These are phyloP conservation scores for Apocynum venetum DNA, from an alignment of 257 asterid species.

Conservation along the genomic window DNA sequence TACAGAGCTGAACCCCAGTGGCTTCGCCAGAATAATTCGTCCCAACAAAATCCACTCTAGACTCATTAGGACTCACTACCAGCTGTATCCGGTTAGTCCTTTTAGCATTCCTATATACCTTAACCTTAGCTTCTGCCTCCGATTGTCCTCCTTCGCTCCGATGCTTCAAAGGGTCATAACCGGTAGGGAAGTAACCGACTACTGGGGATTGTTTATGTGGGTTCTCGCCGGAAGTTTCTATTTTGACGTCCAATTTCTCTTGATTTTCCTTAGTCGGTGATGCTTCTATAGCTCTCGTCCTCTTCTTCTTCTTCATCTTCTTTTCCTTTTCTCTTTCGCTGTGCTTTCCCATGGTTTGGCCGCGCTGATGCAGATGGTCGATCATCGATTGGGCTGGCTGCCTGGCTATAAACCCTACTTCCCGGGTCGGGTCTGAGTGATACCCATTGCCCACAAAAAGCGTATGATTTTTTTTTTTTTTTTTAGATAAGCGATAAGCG, in stretches of 20 bases:
- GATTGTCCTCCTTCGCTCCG: conserved; percentile 5
- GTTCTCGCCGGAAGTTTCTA: conserved; percentile 34
- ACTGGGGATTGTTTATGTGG: conserved; percentile 48
- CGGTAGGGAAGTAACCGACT: conserved; percentile 66
- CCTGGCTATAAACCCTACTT: too few relatives aligned
- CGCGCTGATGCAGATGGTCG: neutral
- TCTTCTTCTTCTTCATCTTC: conserved; percentile 13
- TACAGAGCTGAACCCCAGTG: conserved; percentile 52
- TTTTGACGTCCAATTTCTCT: conserved; percentile 22
- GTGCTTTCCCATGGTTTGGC: conserved; percentile 32
- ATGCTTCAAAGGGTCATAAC: conserved; percentile 47
- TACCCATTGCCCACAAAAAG: too few relatives aligned
- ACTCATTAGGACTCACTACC: conserved; percentile 48
- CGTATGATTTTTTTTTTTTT: too few relatives aligned
- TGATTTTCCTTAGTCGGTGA: neutral
- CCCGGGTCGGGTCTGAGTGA: too few relatives aligned
- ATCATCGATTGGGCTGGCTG: too few relatives aligned
- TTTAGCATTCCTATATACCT: conserved; percentile 39
- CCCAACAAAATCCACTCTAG: conserved; percentile 63
- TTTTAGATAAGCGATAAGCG: too few relatives aligned
- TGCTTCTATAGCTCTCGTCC: neutral
- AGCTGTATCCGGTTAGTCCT: conserved; percentile 52
- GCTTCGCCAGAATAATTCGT: conserved; percentile 77
- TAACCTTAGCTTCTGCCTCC: conserved; percentile 23
- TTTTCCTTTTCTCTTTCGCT: conserved; percentile 29